Base-by-base conservation (phyloP, 2,329 filamentous ascomycete species). In the Coleophoma eucalyptorum region DNA sequence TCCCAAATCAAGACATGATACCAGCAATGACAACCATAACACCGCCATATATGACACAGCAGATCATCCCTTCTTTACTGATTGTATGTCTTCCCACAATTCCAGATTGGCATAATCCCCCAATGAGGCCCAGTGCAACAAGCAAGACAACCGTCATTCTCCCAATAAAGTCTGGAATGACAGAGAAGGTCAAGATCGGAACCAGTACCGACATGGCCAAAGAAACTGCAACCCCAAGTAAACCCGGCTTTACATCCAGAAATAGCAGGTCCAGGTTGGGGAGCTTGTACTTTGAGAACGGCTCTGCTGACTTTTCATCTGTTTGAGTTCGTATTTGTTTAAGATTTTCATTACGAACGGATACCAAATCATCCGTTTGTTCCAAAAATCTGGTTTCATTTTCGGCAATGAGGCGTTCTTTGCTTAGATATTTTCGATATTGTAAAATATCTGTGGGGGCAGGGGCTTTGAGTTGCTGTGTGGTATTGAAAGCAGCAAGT, bases 61-160 rank as follows among this genome's bases (percentile, higher is more conserved):
- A 65, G n/a, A 56, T 50, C 12, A 57, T 20, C 4, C 55, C 55
- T n/a, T 63, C 63, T 19, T 47, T 51, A 5, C 46, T 51, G 0
- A 60, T 26, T 16, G 49, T 48, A 4, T 35, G 37, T 19, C 50
- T 47, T 8, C 49, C 43, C 8, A 62, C 20, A 8, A 55, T 46
- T 5, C 53, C 55, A 13, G 52, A 55, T 37, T 62, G 61, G 3
- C 62, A 50, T 3, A 62, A 44, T 5, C 49, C 55, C 2, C 49
- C 48, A 5, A 63, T 62, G 7, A 77, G 71, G 2, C 76, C 72
- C 1, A 73, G 66, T 0, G 73, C 77, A 0, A 81, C 75, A 0
- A 85, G 68, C 4, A 76, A 58, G 2, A 83, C 76, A 2, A 86
- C 74, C 0, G 76, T 75, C 55, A 86, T 72, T n/a, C 82, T 74